Base-by-base conservation (phyloP, 495 filamentous ascomycete genomes). In the Pseudoneurospora amorphoporcata region DNA sequence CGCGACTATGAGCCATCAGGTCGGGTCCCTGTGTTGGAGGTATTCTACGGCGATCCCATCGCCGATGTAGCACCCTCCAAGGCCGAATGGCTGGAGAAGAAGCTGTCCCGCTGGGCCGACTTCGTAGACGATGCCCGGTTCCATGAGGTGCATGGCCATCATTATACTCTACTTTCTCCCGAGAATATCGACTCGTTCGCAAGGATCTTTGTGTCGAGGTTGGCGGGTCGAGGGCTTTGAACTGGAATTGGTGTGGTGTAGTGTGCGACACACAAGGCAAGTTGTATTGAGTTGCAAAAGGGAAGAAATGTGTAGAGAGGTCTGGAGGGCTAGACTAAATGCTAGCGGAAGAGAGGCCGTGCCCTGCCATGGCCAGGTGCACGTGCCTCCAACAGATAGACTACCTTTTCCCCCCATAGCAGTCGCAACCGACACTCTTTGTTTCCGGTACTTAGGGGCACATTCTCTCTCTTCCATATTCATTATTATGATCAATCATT, bases 1-100 rank as follows among this genome's bases (percentile, higher is more conserved):
- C 75, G 76, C 17, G 80, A 87, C 41, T 90, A 88, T 75, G 87
- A 88, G 23, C 87, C 88, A 0, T 10, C 8, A 2, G 86, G 86
- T 0, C 69, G 12, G 1, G 80, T 89, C 0, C 65, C 61, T 0
- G 32, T 65, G 0, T 84, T 90, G 71, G 87, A 90, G 76, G 80
- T 87, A 0, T 88, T 90, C 73, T 80, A 82, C 32, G 81, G 80
- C 12, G 70, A 77, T 5, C 87, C 87, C 2, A 71, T 87, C 17
- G 79, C 75, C 17, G 76, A 75, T 0, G 83, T 80, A 9, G 87
- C 85, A 2, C 69, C 75, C 14, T 77, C 73, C 7, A 80, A 77
- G n/a, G 71, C 81, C 68, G 80, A 87, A 42, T 88, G 86, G 84
- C 61, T 83, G 16, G 69, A 78, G 7, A 77, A 81, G 4, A 77